These are phyloP conservation scores for Hanseniaspora singularis DNA, from an alignment of 805 yeast genomes.

Conservation along the genomic window DNA sequence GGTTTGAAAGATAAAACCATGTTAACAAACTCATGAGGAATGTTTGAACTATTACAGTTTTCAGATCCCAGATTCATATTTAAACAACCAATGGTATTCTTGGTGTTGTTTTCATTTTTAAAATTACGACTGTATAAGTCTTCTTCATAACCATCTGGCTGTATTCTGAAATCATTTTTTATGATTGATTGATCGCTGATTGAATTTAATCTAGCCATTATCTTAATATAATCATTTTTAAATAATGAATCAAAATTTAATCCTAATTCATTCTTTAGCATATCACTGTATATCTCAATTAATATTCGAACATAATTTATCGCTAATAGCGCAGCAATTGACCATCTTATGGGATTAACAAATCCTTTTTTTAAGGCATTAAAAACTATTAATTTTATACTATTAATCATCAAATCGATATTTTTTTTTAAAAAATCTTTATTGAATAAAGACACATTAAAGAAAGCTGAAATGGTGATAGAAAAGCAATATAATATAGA, in stretches of 20 bases:
- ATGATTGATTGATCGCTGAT: background rate
- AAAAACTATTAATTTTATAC: background rate
- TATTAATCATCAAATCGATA: background rate
- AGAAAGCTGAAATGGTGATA: background rate
- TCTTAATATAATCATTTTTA: background rate
- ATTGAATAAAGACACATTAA: constrained; percentile 6
- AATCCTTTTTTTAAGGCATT: background rate
- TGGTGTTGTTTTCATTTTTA: too few relatives aligned
- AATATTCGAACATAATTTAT: constrained; percentile 2
- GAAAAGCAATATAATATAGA: constrained; percentile 1
- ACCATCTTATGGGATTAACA: constrained; percentile 15
- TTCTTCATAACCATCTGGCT: too few relatives aligned
- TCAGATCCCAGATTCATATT: too few relatives aligned
- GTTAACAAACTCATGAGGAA: too few relatives aligned
- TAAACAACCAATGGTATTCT: too few relatives aligned
- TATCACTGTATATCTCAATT: background rate
- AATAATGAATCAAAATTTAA: background rate
- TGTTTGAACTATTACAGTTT: too few relatives aligned
- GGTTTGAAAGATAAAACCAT: too few relatives aligned
- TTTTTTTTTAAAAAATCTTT: constrained; percentile 6
- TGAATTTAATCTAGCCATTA: background rate
- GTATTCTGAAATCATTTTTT: background rate
- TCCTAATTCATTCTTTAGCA: background rate
- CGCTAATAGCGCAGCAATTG: constrained; percentile 1
- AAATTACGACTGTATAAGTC: too few relatives aligned